These are phyloP conservation scores for Panus rudis DNA, from an alignment of 768 basidiomycete genomes.

Conservation along the genomic window DNA sequence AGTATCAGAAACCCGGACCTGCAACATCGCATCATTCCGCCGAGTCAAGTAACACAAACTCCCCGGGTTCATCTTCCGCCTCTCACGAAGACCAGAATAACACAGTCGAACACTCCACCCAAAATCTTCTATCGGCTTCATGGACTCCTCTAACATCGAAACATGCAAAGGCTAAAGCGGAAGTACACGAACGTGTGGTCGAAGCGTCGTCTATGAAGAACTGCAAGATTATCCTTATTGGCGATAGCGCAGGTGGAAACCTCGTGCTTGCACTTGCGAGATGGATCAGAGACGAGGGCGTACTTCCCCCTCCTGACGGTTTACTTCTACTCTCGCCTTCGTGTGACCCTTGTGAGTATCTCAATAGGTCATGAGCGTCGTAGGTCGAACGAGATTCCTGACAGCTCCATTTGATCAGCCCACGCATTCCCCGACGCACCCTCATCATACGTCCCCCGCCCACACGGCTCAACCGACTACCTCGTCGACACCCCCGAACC, in stretches of 20 bases:
- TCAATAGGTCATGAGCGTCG: conserved; percentile 15
- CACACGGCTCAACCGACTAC: conserved; percentile 42
- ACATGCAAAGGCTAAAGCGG: conserved; percentile 8
- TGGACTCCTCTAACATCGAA: too few relatives aligned
- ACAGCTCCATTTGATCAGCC: conserved; percentile 22
- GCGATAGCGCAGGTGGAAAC: conserved; percentile 52
- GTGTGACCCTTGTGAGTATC: conserved; percentile 27
- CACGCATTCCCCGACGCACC: conserved; percentile 42
- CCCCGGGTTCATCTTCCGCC: not conserved
- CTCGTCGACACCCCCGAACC: conserved; percentile 48
- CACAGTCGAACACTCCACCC: conserved; percentile 3
- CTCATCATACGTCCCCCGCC: conserved; percentile 43
- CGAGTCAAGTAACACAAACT: too few relatives aligned
- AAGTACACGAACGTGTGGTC: conserved; percentile 7
- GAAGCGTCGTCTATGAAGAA: conserved; percentile 11
- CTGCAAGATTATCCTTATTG: conserved; percentile 38
- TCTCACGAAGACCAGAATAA: not conserved
- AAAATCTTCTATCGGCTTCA: conserved; percentile 1
- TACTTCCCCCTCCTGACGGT: conserved; percentile 37
- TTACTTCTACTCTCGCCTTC: conserved; percentile 40
- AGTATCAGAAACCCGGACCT: too few relatives aligned
- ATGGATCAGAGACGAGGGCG: conserved; percentile 46
- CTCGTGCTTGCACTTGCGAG: conserved; percentile 43
- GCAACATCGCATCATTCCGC: conserved; percentile 11
- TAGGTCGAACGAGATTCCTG: conserved; percentile 13